Evolutionary conservation across 2,329 filamentous ascomycete genomes (phyloP).

Genomic region (Cladosporium sp.): DNA sequence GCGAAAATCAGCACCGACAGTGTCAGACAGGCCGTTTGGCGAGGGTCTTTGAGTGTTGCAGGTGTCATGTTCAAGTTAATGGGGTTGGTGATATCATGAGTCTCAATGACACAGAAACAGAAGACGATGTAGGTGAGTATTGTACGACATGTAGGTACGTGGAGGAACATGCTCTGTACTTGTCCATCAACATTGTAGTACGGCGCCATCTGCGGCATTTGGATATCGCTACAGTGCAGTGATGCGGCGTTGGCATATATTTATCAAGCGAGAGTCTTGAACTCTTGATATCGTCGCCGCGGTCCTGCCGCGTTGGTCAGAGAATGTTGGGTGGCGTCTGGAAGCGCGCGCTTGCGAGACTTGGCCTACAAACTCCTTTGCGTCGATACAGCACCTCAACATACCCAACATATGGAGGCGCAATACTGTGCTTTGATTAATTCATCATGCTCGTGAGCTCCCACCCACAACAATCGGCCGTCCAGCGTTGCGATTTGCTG

Average conservation of each 20-base stretch:
- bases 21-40: background rate
- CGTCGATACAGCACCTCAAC: too few species aligned
- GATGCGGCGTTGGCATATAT: too few species aligned
- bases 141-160: background rate
- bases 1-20: background rate
- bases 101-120: background rate
- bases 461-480: background rate
- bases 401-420: too few species aligned
- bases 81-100: background rate
- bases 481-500: background rate
- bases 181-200: background rate
- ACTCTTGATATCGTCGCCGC: too few species aligned
- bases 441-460: background rate
- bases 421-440: background rate
- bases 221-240: too few species aligned
- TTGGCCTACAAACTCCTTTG: too few species aligned
- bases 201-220: background rate
- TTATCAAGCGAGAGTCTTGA: too few species aligned
- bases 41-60: background rate
- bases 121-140: background rate
- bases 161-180: background rate
- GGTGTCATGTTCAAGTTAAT: background rate
- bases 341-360: too few species aligned
- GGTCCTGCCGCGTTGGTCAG: too few species aligned
- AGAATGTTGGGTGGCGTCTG: too few species aligned